Evolutionary conservation across 2,329 filamentous ascomycete species (phyloP).

Genomic region (Phyllachora maydis): DNA sequence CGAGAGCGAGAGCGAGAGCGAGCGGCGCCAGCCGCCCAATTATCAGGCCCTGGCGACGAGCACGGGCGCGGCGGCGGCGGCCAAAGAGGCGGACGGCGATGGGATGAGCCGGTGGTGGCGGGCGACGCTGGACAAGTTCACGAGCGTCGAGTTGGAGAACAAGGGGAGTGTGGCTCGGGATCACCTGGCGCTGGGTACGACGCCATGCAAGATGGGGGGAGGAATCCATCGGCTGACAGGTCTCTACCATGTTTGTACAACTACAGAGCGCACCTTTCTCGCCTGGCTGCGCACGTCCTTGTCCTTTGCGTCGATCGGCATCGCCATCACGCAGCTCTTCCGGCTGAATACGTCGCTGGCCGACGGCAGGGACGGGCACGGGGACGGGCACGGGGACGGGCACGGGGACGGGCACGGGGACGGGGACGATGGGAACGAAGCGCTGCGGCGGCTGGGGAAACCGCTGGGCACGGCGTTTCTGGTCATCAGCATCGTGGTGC

Average conservation of each 20-base stretch:
- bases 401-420: no score
- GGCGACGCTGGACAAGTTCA: slow-evolving; percentile 25
- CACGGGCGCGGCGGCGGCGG: slow-evolving; percentile 2
- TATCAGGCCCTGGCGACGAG: slow-evolving; percentile 7
- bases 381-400: no score
- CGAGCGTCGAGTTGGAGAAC: slow-evolving; percentile 60
- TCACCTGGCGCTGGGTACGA: slow-evolving; percentile 55
- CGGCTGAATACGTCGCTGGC: slow-evolving; percentile 51
- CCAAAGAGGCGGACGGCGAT: slow-evolving; percentile 6
- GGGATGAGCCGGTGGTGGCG: slow-evolving; percentile 28
- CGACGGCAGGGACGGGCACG: no score
- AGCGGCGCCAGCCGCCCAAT: slow-evolving; percentile 5
- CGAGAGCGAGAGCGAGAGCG: slow-evolving; percentile 6
- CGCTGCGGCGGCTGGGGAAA: slow-evolving; percentile 44
- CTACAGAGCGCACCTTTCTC: slow-evolving; percentile 59
- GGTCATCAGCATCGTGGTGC: slow-evolving; percentile 51
- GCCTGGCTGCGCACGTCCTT: slow-evolving; percentile 71
- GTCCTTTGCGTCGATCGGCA: slow-evolving; percentile 63
- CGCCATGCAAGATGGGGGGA: no score
- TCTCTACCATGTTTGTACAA: not conserved
- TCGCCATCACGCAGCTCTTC: slow-evolving; percentile 70
- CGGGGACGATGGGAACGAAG: slow-evolving; percentile 12
- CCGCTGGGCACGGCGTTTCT: slow-evolving; percentile 61
- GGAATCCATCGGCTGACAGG: no score
- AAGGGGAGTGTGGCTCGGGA: slow-evolving; percentile 70